phyloP scores from a whole-genome alignment of 768 basidiomycete genomes.

The Tulasnella sp. region DNA sequence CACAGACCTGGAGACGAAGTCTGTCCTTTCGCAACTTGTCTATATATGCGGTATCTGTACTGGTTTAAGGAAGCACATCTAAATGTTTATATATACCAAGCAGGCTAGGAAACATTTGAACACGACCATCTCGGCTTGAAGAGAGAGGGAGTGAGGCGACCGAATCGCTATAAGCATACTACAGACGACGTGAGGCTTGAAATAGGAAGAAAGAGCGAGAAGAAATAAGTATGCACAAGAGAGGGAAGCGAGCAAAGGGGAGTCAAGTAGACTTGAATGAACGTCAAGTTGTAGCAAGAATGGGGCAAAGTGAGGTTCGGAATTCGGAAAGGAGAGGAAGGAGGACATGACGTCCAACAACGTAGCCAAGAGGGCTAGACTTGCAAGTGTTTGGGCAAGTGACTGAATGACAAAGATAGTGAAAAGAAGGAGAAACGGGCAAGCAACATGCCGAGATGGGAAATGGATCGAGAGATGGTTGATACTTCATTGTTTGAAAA shows the following conservation, averaged over 20 bases:
- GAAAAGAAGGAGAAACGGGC: background rate
- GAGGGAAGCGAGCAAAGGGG: background rate
- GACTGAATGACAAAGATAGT: background rate
- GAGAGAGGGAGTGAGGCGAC: background rate
- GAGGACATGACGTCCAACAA: background rate
- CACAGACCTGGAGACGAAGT: background rate
- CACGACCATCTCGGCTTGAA: background rate
- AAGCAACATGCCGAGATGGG: background rate
- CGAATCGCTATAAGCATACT: constrained; percentile 13
- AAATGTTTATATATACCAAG: background rate
- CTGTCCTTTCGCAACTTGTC: too few relatives aligned
- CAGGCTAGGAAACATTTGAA: background rate
- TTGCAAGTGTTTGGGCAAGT: too few relatives aligned
- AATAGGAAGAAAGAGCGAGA: background rate
- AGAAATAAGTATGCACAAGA: background rate
- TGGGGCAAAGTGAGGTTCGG: background rate
- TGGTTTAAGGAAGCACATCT: too few relatives aligned
- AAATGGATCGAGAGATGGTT: background rate
- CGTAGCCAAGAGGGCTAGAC: background rate
- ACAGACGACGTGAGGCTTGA: background rate
- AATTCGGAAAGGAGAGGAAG: background rate
- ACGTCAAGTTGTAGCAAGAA: background rate
- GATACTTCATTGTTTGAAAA: too few relatives aligned
- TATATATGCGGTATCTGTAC: too few relatives aligned
- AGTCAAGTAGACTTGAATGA: background rate